phyloP scores from a whole-genome alignment of 805 yeast species.

The Candida maesae region DNA sequence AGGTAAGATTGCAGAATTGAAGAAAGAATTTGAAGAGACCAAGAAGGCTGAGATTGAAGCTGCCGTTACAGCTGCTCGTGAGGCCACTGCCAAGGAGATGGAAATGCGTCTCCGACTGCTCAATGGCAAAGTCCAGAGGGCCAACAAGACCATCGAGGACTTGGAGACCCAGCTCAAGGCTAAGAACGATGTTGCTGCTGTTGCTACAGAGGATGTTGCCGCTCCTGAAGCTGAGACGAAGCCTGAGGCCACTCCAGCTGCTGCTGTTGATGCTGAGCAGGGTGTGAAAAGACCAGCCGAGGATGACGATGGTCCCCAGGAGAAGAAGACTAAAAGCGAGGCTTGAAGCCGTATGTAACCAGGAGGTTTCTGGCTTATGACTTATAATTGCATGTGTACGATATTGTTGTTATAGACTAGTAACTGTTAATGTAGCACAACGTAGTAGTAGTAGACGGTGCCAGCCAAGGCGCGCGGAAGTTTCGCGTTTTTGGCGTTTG shows the following conservation, averaged over 20 bases:
- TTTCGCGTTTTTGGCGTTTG: too few relatives aligned
- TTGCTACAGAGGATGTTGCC: too few relatives aligned
- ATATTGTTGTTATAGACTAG: too few relatives aligned
- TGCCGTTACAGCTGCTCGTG: slow-evolving; percentile 23
- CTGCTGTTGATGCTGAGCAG: slow-evolving; percentile 5
- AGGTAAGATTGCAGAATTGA: slow-evolving; percentile 29
- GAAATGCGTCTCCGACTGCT: slow-evolving; percentile 40
- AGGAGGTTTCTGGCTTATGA: too few relatives aligned
- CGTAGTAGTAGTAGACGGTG: too few relatives aligned
- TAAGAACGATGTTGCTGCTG: too few relatives aligned
- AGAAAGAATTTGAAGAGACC: slow-evolving; percentile 27
- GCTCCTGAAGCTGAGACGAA: too few relatives aligned
- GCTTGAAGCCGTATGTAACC: too few relatives aligned
- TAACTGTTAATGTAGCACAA: too few relatives aligned
- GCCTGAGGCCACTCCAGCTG: too few relatives aligned
- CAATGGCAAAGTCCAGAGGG: slow-evolving; percentile 35
- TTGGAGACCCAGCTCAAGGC: slow-evolving; percentile 19
- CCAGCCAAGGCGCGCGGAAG: too few relatives aligned
- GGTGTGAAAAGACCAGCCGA: slow-evolving; percentile 26
- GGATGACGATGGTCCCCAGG: slow-evolving; percentile 29
- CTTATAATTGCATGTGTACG: background rate
- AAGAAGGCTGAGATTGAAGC: slow-evolving; percentile 19
- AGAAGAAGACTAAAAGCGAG: slow-evolving; percentile 25
- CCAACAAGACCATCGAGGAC: slow-evolving; percentile 36
- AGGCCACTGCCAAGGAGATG: slow-evolving; percentile 29